These are phyloP conservation scores for Globisporangium cystogenes DNA, from an alignment of 352 stramenopile genomes.

Conservation along the genomic window DNA sequence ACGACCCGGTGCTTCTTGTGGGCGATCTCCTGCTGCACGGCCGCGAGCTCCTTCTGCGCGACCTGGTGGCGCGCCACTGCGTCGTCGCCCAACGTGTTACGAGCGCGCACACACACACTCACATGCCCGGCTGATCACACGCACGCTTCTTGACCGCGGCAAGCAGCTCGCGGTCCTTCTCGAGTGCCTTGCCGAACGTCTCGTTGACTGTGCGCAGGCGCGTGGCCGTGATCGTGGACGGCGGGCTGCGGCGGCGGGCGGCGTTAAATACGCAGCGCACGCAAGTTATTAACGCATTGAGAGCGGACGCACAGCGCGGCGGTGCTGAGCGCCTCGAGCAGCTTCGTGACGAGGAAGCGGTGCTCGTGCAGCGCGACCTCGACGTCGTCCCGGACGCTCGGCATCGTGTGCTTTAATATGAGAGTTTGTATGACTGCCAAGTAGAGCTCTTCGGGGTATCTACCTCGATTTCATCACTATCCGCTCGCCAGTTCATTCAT, in stretches of 20 bases:
- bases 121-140: too few species aligned
- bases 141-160: conserved; percentile 69
- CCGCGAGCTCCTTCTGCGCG: conserved; percentile 62
- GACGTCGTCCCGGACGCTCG: conserved; percentile 68
- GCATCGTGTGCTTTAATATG: conserved; percentile 9
- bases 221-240: conserved; percentile 69
- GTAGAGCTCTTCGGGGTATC: too few species aligned
- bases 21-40: conserved; percentile 50
- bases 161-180: conserved; percentile 72
- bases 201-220: conserved; percentile 73
- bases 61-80: conserved; percentile 65
- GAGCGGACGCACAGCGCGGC: conserved; percentile 32
- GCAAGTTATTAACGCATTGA: background rate
- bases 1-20: conserved; percentile 68
- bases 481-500: background rate
- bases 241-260: conserved; percentile 25
- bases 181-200: conserved; percentile 66
- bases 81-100: too few species aligned
- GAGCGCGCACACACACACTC: too few species aligned
- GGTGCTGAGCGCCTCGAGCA: conserved; percentile 71
- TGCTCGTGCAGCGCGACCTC: conserved; percentile 75
- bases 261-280: background rate
- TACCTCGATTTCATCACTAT: too few species aligned
- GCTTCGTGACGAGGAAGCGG: conserved; percentile 79
- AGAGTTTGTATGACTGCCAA: too few species aligned